These are phyloP conservation scores for Vitellaria paradoxa DNA, from an alignment of 179 eudicot species.

Conservation along the genomic window DNA sequence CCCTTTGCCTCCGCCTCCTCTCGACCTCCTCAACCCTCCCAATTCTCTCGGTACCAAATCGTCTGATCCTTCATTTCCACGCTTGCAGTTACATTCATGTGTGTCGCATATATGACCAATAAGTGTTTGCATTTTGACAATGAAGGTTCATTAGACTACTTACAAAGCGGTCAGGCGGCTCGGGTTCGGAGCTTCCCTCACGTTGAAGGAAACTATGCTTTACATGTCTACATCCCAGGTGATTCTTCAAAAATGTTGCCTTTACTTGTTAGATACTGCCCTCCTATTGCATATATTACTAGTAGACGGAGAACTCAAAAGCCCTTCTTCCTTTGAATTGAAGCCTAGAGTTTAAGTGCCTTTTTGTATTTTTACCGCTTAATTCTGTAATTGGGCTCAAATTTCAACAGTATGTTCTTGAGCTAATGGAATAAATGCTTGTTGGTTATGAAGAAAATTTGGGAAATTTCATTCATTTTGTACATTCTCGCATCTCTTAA, in stretches of 20 bases:
- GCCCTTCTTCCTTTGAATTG: no score
- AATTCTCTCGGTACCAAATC: conserved; percentile 39
- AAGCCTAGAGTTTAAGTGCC: no score
- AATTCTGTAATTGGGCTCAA: no score
- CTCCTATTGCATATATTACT: no score
- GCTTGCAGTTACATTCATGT: conserved; percentile 7
- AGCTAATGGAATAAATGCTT: no score
- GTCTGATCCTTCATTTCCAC: not conserved
- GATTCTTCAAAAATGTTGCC: not conserved
- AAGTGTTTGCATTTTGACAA: conserved; percentile 32
- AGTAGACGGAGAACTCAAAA: no score
- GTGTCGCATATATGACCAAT: conserved; percentile 11
- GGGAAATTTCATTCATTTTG: no score
- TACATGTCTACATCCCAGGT: conserved; percentile 92
- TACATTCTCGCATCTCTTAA: no score
- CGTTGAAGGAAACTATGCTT: conserved; percentile 76
- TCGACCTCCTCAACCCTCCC: conserved; percentile 62
- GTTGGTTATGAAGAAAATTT: no score
- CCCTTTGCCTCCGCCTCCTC: conserved; percentile 70
- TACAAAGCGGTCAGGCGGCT: conserved; percentile 32
- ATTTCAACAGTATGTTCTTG: no score
- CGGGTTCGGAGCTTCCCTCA: conserved; percentile 81
- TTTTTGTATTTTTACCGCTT: no score
- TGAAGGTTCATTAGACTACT: conserved; percentile 24
- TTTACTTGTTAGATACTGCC: no score